Base-by-base conservation (phyloP, 139 green algal species). In the Ulvella scutata region DNA sequence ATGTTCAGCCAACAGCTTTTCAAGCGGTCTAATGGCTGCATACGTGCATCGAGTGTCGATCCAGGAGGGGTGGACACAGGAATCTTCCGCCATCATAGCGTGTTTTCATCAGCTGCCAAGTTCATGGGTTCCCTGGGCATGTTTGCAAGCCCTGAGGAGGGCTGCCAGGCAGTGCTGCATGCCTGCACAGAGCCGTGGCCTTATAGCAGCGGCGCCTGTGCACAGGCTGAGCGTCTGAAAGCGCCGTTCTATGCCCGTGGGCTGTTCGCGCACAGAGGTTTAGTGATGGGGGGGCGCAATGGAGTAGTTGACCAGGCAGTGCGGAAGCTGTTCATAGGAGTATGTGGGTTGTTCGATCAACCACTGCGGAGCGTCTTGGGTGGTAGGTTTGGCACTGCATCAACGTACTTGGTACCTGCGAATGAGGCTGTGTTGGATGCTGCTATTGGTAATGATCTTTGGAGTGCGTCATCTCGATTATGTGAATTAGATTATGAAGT, bases 61-160 rank as follows among this genome's bases (percentile, higher is more conserved):
- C 73, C 73, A 74, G 73, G 73, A 35, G 73, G 38, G 21, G 73
- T 77, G 38, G n/a, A 20, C 31, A 77, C 73, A 77, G 35, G 38
- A 6, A 77, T 77, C 17, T 77, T 39, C 37, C 29, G 38, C 13
- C n/a, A 26, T 38, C 29, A 35, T 36, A 40, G 20, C 39, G 28
- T 51, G 13, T 34, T 67, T 9, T 10, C 51, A 10, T 6, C 0
- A 6, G 17, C 33, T 23, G 17, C 33, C n/a, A n/a, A 67, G 51
- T 9, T 23, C 6, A 26, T 26, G 13, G 31, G 51, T 29, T 13
- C 6, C 4, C 6, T 67, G 13, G 51, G 51, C 9, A 10, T 62
- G 4, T 26, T 72, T 6, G 73, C 73, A 10, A 38, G 36, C 10
- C 73, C 73, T 28, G 34, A 7, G 33, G 73, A 77, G 20, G 73